Base-by-base conservation (phyloP, 768 basidiomycete species). In the Solioccasus polychromus region DNA sequence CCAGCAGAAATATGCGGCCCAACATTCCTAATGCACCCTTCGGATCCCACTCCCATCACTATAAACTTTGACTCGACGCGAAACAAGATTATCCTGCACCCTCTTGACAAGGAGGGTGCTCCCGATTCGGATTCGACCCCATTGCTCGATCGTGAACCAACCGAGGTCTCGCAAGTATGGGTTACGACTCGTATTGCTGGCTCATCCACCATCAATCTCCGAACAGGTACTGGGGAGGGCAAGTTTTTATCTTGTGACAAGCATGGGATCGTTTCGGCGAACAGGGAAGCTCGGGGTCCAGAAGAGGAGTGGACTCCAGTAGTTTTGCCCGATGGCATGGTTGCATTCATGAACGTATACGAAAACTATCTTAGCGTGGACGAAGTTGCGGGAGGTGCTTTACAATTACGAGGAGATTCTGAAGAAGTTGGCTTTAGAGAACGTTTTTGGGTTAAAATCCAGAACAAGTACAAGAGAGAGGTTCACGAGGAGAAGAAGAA, bases 241-340 rank as follows among this genome's bases (percentile, higher is more conserved):
- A 92, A 92, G 67, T 96, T 93, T 63, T 69, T 96, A 37, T 91
- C 88, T 8, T 89, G 86, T 67, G 90, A 94, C 69, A 76, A 83
- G 50, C 82, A 90, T 57, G 92, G 92, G 7, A 71, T 92, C 17
- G 85, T 95, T 12, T 80, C 84, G 52, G 84, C 88, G 35, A 85
- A 90, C 60, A 74, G 88, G 36, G 92, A 96, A 59, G 92, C 92
- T 22, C 78, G 92, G 25, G 93, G 92, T 2, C 87, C 89, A 4
- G 90, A 95, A 65, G 92, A 96, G 65, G 92, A 94, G 66, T 96
- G 92, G 89, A 88, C 86, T 3, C 86, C 92, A 14, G 78, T 91
- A 20, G 71, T 92, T 45, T 66, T 89, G 19, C 80, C 87, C 9
- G 88, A 88, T 48, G 89, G 88, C 32, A 89, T 92, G 85, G 80